Evolutionary conservation across 1,284 basidiomycete genomes (phyloP).

Genomic region (Cerrena zonata): DNA sequence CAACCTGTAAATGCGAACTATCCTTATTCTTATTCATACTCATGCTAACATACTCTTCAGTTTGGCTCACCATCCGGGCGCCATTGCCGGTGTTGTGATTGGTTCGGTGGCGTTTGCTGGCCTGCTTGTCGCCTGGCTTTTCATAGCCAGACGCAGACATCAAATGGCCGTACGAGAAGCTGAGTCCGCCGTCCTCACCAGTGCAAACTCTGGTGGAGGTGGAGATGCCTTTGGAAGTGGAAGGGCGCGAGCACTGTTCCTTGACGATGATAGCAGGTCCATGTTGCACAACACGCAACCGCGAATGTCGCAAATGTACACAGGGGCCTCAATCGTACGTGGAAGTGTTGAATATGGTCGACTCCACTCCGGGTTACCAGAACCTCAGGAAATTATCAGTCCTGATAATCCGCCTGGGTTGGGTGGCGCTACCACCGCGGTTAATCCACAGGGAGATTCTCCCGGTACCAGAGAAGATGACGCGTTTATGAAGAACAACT

Average conservation of each 20-base stretch:
- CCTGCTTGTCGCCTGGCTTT: slow-evolving; percentile 16
- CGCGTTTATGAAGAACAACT: slow-evolving; percentile 16
- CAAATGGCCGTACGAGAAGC: slow-evolving; percentile 15
- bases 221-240: background rate
- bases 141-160: slow-evolving; percentile 21
- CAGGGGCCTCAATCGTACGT: background rate
- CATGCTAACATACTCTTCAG: slow-evolving; percentile 9
- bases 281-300: background rate
- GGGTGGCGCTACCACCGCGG: too few relatives aligned
- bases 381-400: background rate
- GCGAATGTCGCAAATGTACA: background rate
- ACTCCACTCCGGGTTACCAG: background rate
- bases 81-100: slow-evolving; percentile 24
- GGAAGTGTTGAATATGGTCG: background rate
- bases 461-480: slow-evolving; percentile 10
- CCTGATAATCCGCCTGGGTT: background rate
- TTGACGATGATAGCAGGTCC: slow-evolving; percentile 3
- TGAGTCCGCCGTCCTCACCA: slow-evolving; percentile 15
- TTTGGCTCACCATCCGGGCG: slow-evolving; percentile 22
- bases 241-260: slow-evolving; percentile 7
- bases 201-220: slow-evolving; percentile 1
- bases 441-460: background rate
- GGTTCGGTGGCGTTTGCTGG: slow-evolving; percentile 21
- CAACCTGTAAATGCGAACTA: slow-evolving; percentile 16
- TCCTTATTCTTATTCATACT: background rate